Evolutionary conservation across 2,329 filamentous ascomycete genomes (phyloP).

Genomic region (Simplicillium aogashimaense): DNA sequence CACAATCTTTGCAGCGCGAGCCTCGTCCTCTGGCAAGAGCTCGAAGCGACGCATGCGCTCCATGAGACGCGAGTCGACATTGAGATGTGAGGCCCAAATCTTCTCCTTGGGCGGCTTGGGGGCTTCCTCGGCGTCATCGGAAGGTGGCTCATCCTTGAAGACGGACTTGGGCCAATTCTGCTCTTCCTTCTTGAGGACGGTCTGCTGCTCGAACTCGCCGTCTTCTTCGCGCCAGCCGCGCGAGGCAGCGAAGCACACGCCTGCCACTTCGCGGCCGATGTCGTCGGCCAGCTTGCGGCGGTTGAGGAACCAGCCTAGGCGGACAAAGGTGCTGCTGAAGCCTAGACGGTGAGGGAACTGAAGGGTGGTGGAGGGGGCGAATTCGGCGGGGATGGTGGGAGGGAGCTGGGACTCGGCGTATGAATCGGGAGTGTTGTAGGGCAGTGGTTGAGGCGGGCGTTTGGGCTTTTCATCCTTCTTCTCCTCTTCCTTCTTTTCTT

Average conservation of each 20-base stretch:
- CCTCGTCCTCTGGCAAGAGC: conserved; percentile 59
- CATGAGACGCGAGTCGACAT: conserved; percentile 66
- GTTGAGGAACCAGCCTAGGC: conserved; percentile 81
- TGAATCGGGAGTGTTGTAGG: conserved; percentile 64
- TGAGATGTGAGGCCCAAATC: conserved; percentile 66
- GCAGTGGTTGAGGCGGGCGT: conserved; percentile 51
- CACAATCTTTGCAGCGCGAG: conserved; percentile 49
- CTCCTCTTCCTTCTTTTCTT: conserved; percentile 29
- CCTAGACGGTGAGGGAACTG: conserved; percentile 84
- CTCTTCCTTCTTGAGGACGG: conserved; percentile 61
- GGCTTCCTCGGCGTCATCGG: conserved; percentile 7
- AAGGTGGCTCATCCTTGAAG: conserved; percentile 38
- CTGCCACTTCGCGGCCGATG: conserved; percentile 79
- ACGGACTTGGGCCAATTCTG: conserved; percentile 76
- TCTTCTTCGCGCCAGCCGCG: conserved; percentile 39
- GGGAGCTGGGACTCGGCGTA: conserved; percentile 62
- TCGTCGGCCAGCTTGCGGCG: conserved; percentile 76
- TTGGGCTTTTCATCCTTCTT: conserved; percentile 42
- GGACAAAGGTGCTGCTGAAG: conserved; percentile 79
- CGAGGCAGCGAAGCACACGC: conserved; percentile 59
- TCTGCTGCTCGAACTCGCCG: conserved; percentile 32
- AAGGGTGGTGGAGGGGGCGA: conserved; percentile 65
- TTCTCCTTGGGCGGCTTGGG: conserved; percentile 46
- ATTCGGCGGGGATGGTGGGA: conserved; percentile 53
- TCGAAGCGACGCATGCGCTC: conserved; percentile 74